Evolutionary conservation across 352 stramenopile genomes (phyloP).

Genomic region (Pythium oligandrum): DNA sequence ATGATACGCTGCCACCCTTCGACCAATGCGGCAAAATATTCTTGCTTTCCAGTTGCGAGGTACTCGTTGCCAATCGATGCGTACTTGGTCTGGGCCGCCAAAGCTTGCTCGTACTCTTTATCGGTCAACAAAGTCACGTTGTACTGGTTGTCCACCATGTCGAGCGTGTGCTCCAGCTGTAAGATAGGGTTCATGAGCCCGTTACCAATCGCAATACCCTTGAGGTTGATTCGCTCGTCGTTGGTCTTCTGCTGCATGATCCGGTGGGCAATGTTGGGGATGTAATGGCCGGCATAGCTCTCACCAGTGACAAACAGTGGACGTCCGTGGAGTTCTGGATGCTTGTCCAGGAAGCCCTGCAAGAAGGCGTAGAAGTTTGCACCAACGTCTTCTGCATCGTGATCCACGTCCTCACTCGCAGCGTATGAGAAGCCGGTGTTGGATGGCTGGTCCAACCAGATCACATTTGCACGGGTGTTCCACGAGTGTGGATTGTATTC

Average conservation of each 20-base stretch:
- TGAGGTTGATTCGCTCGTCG: constrained; percentile 30
- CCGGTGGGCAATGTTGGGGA: constrained; percentile 44
- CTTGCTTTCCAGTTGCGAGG: constrained; percentile 32
- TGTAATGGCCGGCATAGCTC: constrained; percentile 67
- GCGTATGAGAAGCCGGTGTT: constrained; percentile 52
- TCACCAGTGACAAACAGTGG: constrained; percentile 70
- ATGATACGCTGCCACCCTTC: constrained; percentile 19
- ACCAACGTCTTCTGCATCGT: constrained; percentile 44
- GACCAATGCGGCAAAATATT: neutral
- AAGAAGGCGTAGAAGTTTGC: constrained; percentile 72
- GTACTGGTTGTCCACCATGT: constrained; percentile 71
- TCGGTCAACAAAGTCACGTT: constrained; percentile 53
- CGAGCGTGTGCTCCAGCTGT: constrained; percentile 37
- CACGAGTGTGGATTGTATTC: constrained; percentile 52
- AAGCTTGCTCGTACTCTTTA: constrained; percentile 25
- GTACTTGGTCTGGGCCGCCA: constrained; percentile 28
- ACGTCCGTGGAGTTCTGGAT: constrained; percentile 43
- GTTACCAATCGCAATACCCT: constrained; percentile 61
- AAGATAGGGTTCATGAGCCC: constrained; percentile 42
- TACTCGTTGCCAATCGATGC: constrained; percentile 31
- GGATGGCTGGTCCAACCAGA: constrained; percentile 69
- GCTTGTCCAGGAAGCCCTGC: constrained; percentile 53
- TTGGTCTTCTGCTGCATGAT: constrained; percentile 43
- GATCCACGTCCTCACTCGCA: constrained; percentile 25
- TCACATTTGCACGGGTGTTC: constrained; percentile 56